Percentiles rank a stretch among this genome's conserved stretches.
phyloP scores from a whole-genome alignment of 1,139 yeast species.

The Yamadazyma blattariae region DNA sequence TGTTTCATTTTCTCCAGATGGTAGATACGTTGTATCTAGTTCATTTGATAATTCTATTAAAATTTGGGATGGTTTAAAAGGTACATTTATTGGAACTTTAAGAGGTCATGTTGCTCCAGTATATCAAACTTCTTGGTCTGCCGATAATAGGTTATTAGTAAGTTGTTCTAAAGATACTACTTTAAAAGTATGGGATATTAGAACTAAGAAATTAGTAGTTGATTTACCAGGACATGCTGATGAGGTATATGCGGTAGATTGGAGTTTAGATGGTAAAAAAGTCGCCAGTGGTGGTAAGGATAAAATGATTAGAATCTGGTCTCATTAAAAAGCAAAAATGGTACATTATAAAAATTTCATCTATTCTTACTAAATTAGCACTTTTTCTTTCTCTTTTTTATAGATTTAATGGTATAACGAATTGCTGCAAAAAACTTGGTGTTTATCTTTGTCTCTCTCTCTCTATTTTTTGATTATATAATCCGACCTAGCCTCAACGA shows the following conservation, averaged over 20 bases:
- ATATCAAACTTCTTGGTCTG: constrained; percentile 98
- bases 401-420: too few species aligned
- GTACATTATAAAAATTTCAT: too few species aligned
- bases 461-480: too few species aligned
- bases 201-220: constrained; percentile 76
- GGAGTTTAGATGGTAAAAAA: constrained; percentile 93
- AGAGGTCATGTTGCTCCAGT: constrained; percentile 98
- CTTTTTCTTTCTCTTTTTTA: too few species aligned
- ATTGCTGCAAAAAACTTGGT: too few species aligned
- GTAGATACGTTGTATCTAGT: constrained; percentile 84
- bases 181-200: constrained; percentile 93
- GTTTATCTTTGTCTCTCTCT: too few species aligned
- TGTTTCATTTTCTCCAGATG: constrained; percentile 95
- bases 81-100: constrained; percentile 84
- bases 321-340: constrained; percentile 62
- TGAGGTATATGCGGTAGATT: constrained; percentile 95
- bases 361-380: too few species aligned
- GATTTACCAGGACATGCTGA: constrained; percentile 96
- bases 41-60: constrained; percentile 94
- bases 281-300: constrained; percentile 98
- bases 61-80: constrained; percentile 94
- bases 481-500: too few species aligned
- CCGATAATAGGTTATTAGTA: constrained; percentile 86
- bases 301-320: constrained; percentile 90
- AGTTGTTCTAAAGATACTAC: constrained; percentile 97